phyloP scores from a whole-genome alignment of 2,329 filamentous ascomycete species.

The Pestalotiopsis sp. region DNA sequence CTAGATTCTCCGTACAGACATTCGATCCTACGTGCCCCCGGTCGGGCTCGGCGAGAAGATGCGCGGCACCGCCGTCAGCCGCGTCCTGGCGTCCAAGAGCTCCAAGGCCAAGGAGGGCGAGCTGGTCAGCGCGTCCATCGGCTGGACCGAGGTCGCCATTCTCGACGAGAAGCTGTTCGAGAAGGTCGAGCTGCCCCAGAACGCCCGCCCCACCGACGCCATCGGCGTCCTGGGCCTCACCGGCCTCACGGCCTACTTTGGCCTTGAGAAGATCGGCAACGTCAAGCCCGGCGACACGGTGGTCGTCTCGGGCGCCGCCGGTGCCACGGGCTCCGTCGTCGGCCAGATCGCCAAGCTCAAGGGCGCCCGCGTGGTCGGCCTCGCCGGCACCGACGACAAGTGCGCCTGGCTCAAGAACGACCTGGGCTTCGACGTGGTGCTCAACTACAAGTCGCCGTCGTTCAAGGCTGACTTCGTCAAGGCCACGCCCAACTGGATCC shows the following conservation, averaged over 20 bases:
- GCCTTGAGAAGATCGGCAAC: conserved; percentile 67
- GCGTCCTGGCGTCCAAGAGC: conserved; percentile 62
- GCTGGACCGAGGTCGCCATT: conserved; percentile 69
- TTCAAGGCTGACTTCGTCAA: conserved; percentile 53
- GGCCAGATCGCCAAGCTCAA: conserved; percentile 78
- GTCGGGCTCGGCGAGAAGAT: conserved; percentile 68
- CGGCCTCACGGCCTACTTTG: conserved; percentile 43
- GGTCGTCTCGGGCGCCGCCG: conserved; percentile 75
- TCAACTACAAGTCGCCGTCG: conserved; percentile 59
- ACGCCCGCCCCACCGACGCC: conserved; percentile 54
- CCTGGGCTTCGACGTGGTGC: conserved; percentile 57
- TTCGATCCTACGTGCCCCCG: conserved; percentile 64
- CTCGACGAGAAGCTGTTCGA: conserved; percentile 52
- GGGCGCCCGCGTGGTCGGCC: conserved; percentile 61
- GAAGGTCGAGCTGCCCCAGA: conserved; percentile 39
- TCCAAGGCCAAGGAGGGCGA: conserved; percentile 55
- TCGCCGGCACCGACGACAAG: conserved; percentile 68
- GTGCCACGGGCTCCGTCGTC: conserved; percentile 74
- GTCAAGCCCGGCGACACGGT: conserved; percentile 72
- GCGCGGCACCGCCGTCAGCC: conserved; percentile 62
- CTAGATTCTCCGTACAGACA: conserved; percentile 30
- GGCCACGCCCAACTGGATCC: conserved; percentile 53
- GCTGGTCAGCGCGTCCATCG: conserved; percentile 53
- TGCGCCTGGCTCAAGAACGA: conserved; percentile 56
- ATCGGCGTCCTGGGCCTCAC: conserved; percentile 54